Evolutionary conservation across 2,329 filamentous ascomycete species (phyloP), one percentile per base, ranked within the genome.

Genomic region (Ramularia endophylla): DNA sequence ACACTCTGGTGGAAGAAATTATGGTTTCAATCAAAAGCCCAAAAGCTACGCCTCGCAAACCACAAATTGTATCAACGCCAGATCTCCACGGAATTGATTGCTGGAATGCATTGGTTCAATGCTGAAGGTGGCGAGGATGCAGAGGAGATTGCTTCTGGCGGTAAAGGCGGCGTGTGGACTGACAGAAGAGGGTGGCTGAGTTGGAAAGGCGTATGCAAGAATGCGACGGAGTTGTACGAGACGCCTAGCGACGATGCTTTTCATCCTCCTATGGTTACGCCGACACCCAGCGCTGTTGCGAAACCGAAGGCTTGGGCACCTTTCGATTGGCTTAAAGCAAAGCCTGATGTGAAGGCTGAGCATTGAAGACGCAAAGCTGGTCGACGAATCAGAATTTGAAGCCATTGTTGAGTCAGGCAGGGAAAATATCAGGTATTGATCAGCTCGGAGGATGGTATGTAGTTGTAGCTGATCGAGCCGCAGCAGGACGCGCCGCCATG

Each of bases 1-100:
- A 41, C 50, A 12, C 27, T 44, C 18, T 61, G 57, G 58, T 63
- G 59, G 60, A 46, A 50, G 25, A 52, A 52, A 36, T 40, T 61
- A 18, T 60, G 58, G 58, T 61, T 57, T 38, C 52, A 58, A n/a
- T 32, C 51, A 11, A 41, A 53, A 31, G 53, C 48, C 8, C 45
- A 51, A 13, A 35, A 45, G 11, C 50, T 60, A 2, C 48, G 52
- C 5, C 40, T 42, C 8, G 55, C 55, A 8, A 51, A 41, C 13
- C 18, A 41, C 28, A 40, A 38, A 35, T 17, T 46, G 17, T 38
- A 44, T 11, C 38, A 46, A 11, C 43, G 35, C 3, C 41, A 37
- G 9, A 52, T 59, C 22, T 51, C 50, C 2, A 27, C 44, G 5
- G 39, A 47, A 15, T 46, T 40, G 1, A 57, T 59, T 29, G 45